Evolutionary conservation across 768 basidiomycete genomes (phyloP).

Genomic region (Tulasnella sp.): DNA sequence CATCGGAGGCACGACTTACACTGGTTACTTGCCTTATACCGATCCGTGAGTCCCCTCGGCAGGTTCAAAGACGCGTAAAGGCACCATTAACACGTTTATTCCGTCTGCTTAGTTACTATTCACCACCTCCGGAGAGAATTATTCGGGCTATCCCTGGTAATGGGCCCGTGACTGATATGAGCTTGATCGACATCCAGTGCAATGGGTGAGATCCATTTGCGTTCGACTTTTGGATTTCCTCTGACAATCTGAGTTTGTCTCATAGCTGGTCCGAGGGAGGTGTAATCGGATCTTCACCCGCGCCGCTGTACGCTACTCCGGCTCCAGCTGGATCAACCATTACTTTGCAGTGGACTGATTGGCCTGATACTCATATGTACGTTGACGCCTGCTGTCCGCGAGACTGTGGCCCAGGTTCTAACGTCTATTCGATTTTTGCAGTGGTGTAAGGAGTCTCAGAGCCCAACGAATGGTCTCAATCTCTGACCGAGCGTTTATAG

Average conservation of each 20-base stretch:
- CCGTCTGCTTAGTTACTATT: slow-evolving; percentile 32
- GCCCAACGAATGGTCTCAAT: no score
- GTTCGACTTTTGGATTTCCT: background rate
- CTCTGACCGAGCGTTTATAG: slow-evolving; percentile 28
- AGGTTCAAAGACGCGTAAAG: background rate
- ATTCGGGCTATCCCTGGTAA: slow-evolving; percentile 43
- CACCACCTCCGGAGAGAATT: slow-evolving; percentile 41
- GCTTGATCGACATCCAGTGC: slow-evolving; percentile 40
- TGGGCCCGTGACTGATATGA: slow-evolving; percentile 42
- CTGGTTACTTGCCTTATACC: slow-evolving; percentile 41
- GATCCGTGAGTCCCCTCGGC: slow-evolving; percentile 3
- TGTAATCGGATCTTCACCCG: slow-evolving; percentile 39
- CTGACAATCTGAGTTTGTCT: background rate
- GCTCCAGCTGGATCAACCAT: slow-evolving; percentile 43
- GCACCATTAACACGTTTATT: slow-evolving; percentile 31
- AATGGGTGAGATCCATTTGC: slow-evolving; percentile 30
- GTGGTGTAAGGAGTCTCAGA: background rate
- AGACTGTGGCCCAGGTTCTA: background rate
- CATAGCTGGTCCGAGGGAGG: slow-evolving; percentile 31
- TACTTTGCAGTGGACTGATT: slow-evolving; percentile 43
- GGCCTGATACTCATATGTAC: slow-evolving; percentile 34
- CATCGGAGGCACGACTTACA: slow-evolving; percentile 37
- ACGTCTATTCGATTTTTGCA: background rate
- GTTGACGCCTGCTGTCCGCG: background rate
- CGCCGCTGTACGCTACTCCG: slow-evolving; percentile 39